phyloP scores from a whole-genome alignment of 768 basidiomycete genomes.

The Heimioporus sp. region DNA sequence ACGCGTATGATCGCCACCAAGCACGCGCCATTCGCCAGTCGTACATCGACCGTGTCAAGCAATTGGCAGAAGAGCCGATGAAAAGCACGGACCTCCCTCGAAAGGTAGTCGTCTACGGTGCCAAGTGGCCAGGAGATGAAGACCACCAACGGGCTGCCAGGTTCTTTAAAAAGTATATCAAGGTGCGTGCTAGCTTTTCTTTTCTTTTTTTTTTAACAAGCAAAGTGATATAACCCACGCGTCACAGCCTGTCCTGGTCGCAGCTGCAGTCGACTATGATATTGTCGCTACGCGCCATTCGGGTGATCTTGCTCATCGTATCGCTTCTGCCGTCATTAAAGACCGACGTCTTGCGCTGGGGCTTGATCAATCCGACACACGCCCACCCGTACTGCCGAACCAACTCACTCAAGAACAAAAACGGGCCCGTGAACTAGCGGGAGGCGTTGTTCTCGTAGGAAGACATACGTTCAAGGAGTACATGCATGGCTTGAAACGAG shows the following conservation, averaged over 20 bases:
- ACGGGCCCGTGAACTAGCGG: constrained; percentile 63
- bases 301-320: constrained; percentile 78
- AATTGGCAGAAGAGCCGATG: constrained; percentile 68
- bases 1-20: constrained; percentile 83
- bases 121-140: constrained; percentile 94
- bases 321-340: constrained; percentile 69
- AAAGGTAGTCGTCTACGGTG: constrained; percentile 82
- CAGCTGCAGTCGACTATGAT: constrained; percentile 92
- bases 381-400: constrained; percentile 48
- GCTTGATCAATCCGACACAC: constrained; percentile 49
- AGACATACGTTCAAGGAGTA: constrained; percentile 94
- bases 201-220: not conserved
- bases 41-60: constrained; percentile 78
- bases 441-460: constrained; percentile 84
- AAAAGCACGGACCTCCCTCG: constrained; percentile 65
- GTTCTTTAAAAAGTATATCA: constrained; percentile 96
- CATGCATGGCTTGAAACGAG: constrained; percentile 79
- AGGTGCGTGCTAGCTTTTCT: constrained; percentile 54
- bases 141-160: constrained; percentile 80
- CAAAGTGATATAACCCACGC: constrained; percentile 1
- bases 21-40: constrained; percentile 74
- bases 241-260: constrained; percentile 84
- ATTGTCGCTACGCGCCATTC: constrained; percentile 77
- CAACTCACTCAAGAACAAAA: constrained; percentile 51
- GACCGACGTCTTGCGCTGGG: constrained; percentile 69